Percentiles rank a stretch among this genome's conserved stretches.
phyloP scores from a whole-genome alignment of 768 basidiomycete genomes.

The Suillus weaverae region DNA sequence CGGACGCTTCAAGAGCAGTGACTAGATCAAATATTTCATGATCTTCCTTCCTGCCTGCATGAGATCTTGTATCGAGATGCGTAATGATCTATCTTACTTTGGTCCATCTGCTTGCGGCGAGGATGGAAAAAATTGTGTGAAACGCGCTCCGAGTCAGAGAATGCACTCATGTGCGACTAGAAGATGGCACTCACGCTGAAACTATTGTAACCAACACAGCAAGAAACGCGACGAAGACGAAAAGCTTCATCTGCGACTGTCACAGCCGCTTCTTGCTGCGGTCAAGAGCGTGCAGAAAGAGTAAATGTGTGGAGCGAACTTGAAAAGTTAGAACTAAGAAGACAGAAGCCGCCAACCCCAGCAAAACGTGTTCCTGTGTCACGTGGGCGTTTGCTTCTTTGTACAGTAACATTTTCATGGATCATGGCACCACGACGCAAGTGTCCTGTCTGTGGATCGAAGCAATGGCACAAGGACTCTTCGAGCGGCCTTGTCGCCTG shows the following conservation, averaged over 20 bases:
- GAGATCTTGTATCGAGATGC: constrained; percentile 1
- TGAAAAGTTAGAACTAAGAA: background rate
- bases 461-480: constrained; percentile 85
- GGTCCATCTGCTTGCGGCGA: constrained; percentile 56
- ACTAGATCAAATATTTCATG: constrained; percentile 97
- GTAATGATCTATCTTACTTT: constrained; percentile 45
- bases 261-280: background rate
- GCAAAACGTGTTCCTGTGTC: background rate
- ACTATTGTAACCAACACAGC: constrained; percentile 53
- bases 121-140: background rate
- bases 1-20: constrained; percentile 71
- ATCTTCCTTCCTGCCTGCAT: constrained; percentile 62
- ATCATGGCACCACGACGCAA: constrained; percentile 61
- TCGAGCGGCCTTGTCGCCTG: constrained; percentile 81
- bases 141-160: background rate
- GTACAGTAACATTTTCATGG: background rate
- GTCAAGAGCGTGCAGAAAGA: background rate
- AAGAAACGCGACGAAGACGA: constrained; percentile 47
- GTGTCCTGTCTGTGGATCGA: constrained; percentile 80
- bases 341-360: background rate
- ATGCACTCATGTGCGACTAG: background rate
- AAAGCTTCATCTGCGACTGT: constrained; percentile 47
- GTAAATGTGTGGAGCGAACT: background rate
- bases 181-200: constrained; percentile 52
- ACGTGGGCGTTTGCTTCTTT: background rate